These are phyloP conservation scores for Raffaelea arxii DNA, from an alignment of 2,329 filamentous ascomycete genomes.

Conservation along the genomic window DNA sequence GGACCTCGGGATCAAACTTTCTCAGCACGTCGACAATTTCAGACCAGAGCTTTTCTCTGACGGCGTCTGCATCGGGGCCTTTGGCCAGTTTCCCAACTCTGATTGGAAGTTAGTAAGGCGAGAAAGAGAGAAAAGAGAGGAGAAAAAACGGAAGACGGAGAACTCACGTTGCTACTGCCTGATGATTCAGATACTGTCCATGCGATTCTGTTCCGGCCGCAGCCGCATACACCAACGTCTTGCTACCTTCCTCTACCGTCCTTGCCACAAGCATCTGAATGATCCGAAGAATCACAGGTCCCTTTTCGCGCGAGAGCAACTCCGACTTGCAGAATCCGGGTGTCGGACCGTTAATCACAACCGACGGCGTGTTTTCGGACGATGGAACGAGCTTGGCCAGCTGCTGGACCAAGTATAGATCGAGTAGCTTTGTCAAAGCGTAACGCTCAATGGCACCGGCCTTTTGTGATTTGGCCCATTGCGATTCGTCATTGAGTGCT, in stretches of 20 bases:
- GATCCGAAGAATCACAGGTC: not conserved
- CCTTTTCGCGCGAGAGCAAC: constrained; percentile 9
- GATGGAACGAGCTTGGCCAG: constrained; percentile 13
- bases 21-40: too few species aligned
- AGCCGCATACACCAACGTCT: not conserved
- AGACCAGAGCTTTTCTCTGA: too few species aligned
- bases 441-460: constrained; percentile 14
- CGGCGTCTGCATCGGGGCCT: too few species aligned
- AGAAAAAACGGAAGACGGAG: too few species aligned
- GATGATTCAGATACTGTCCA: not conserved
- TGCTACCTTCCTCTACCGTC: not conserved
- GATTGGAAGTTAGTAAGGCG: too few species aligned
- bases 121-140: too few species aligned
- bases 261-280: not conserved
- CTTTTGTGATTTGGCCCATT: constrained; percentile 16
- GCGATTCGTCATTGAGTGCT: constrained; percentile 17
- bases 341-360: constrained; percentile 28
- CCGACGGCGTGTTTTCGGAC: not conserved
- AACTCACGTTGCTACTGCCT: not conserved
- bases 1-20: too few species aligned
- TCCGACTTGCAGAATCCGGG: constrained; percentile 29
- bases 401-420: constrained; percentile 15
- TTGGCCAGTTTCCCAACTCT: too few species aligned
- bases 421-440: constrained; percentile 17
- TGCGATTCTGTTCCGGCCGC: not conserved